Evolutionary conservation across 1,284 basidiomycete species (phyloP), one percentile per base, ranked within the genome.

Genomic region (Cryptococcus sp.): DNA sequence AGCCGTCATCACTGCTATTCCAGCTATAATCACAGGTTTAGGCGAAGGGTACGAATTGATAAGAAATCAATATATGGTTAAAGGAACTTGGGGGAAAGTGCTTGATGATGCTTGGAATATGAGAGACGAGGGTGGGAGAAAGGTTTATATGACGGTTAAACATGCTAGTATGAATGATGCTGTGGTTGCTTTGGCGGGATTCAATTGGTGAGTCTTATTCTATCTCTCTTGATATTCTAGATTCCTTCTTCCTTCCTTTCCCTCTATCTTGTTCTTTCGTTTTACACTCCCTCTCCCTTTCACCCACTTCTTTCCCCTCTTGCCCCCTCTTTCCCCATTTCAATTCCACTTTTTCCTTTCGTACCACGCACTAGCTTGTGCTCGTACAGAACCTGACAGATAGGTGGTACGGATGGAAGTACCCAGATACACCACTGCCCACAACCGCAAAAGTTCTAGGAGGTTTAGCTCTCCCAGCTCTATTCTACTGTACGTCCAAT

Each of bases 131-230:
- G 56, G 54, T 0, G 66, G 66, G 10, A 54, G 53, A 45, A 72
- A 70, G 53, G 52, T 70, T 42, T 66, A 67, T 57, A 64, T 57
- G 48, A 69, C 66, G 4, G 48, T 70, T 14, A 65, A 54, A n/a
- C 69, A 72, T 56, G 65, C 69, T 16, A 58, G 53, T 37, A 49
- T 72, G 57, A 72, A 70, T 45, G 66, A 69, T 48, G 40, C 58
- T 19, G 66, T 67, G n/a, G 59, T 69, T 24, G 63, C 46, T n/a
- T 45, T 70, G 22, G 67, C 65, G 2, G 55, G 51, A 9, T 66
- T 49, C 45, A 72, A 69, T 51, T 68, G 64, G 63, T 64, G 44
- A 45, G 62, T 57, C 32, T 16, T 34, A 9, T 16, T 19, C n/a
- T 5, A 3, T 7, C 13, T 21, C 13, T 13, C 39, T 41, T n/a